Conservation (phyloP, 1,139 yeast species). For the Suhomyces chickasaworum region DNA sequence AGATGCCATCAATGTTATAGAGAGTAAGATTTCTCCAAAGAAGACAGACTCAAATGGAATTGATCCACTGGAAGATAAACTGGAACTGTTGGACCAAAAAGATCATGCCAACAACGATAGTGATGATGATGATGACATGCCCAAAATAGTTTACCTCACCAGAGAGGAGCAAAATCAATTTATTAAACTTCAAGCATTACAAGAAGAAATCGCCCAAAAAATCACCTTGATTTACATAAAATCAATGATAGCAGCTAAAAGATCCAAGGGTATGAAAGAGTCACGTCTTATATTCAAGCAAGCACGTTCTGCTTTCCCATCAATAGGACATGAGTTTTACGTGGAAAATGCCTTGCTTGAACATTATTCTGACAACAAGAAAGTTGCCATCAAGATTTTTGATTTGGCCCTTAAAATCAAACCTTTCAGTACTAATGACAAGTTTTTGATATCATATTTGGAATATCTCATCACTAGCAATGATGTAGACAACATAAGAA, state of each 20-base stretch:
- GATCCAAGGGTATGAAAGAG: slow-evolving; percentile 67
- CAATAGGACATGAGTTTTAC: slow-evolving; percentile 72
- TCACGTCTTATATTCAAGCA: slow-evolving; percentile 69
- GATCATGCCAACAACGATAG: slow-evolving; percentile 19
- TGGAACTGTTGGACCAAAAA: slow-evolving; percentile 6
- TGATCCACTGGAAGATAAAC: slow-evolving; percentile 12
- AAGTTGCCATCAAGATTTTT: slow-evolving; percentile 75
- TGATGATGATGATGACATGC: slow-evolving; percentile 19
- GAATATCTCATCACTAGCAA: slow-evolving; percentile 70
- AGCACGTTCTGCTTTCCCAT: slow-evolving; percentile 51
- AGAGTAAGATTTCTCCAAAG: slow-evolving; percentile 16
- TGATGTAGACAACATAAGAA: slow-evolving; percentile 81
- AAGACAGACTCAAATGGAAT: slow-evolving; percentile 19
- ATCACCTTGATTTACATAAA: slow-evolving; percentile 56
- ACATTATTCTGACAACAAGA: slow-evolving; percentile 62
- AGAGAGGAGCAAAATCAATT: slow-evolving; percentile 32
- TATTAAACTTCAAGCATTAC: slow-evolving; percentile 23
- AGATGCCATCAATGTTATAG: slow-evolving; percentile 28
- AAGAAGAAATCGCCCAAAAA: slow-evolving; percentile 32
- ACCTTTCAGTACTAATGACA: slow-evolving; percentile 56
- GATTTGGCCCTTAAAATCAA: slow-evolving; percentile 68
- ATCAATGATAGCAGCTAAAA: slow-evolving; percentile 61
- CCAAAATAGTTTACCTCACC: slow-evolving; percentile 20
- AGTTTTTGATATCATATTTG: slow-evolving; percentile 68
- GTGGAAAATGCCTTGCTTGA: slow-evolving; percentile 86